Conservation (phyloP, 140 eudicot genomes). For the Stevia rebaudiana region DNA sequence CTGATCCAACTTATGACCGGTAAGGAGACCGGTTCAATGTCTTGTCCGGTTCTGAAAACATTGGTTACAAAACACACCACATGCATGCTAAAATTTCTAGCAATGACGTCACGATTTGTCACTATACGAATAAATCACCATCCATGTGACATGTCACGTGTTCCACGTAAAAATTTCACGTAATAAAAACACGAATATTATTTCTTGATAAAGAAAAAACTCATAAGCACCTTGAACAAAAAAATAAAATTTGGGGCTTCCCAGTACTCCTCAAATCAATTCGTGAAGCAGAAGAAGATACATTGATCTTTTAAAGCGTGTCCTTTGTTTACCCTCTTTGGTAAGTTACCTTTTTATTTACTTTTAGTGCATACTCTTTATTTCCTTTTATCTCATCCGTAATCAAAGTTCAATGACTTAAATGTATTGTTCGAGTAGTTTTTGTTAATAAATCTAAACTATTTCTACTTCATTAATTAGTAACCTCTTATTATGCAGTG, state of each 20-base stretch:
- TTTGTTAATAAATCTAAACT: not conserved
- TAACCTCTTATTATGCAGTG: not conserved
- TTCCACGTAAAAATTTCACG: conserved; percentile 14
- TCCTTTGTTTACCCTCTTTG: not conserved
- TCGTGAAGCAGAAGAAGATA: conserved; percentile 1
- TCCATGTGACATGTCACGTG: conserved; percentile 13
- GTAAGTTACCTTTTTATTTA: conserved; percentile 4
- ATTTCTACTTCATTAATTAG: not conserved
- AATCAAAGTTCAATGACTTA: not conserved
- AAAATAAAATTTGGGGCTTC: not conserved
- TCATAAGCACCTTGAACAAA: not conserved
- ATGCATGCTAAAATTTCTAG: not conserved
- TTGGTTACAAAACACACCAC: conserved; percentile 9
- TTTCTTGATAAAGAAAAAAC: not conserved
- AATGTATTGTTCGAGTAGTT: not conserved
- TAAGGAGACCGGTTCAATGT: too few species aligned
- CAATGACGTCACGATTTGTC: conserved; percentile 6
- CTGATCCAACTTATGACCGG: too few species aligned
- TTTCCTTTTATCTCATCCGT: not conserved
- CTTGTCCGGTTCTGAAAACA: not conserved
- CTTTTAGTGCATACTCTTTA: not conserved
- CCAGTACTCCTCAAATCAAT: not conserved
- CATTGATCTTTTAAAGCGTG: not conserved
- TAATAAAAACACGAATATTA: not conserved
- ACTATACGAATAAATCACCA: conserved; percentile 15